phyloP scores from a whole-genome alignment of 495 filamentous ascomycete genomes.

The Penicillium maclennaniae region DNA sequence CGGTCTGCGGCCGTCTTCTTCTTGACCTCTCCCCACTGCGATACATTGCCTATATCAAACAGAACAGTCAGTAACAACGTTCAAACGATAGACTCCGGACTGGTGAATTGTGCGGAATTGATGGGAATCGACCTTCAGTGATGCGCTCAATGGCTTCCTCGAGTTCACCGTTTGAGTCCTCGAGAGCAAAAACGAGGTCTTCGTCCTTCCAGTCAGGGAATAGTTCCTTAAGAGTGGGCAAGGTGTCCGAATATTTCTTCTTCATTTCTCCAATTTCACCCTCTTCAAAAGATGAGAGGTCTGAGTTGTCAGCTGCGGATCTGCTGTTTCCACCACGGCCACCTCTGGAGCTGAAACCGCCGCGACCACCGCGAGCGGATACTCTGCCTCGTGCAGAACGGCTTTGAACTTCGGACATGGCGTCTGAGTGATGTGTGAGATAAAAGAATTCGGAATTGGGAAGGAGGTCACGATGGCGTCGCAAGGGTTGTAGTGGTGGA shows the following conservation, averaged over 20 bases:
- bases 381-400: conserved; percentile 79
- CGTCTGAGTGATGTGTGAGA: conserved; percentile 36
- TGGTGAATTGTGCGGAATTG: neutral
- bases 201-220: conserved; percentile 90
- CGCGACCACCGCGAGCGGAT: conserved; percentile 77
- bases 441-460: conserved; percentile 32
- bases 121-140: conserved; percentile 66
- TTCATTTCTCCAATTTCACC: conserved; percentile 89
- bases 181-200: conserved; percentile 83
- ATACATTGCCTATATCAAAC: conserved; percentile 64
- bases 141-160: conserved; percentile 82
- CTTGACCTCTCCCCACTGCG: conserved; percentile 94
- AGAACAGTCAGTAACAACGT: conserved; percentile 11
- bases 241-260: conserved; percentile 72
- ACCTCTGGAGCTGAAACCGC: conserved; percentile 71
- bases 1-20: conserved; percentile 78
- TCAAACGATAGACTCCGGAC: neutral
- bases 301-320: conserved; percentile 61
- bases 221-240: conserved; percentile 78
- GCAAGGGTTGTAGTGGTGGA: conserved; percentile 31
- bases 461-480: conserved; percentile 31
- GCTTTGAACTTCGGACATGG: conserved; percentile 91
- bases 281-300: conserved; percentile 61
- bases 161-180: conserved; percentile 89
- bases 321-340: conserved; percentile 60